A percentile compares a stretch with the other conserved stretches of the same genome.
Conservation (phyloP, 1,284 basidiomycete genomes). For the Cryptococcus maquisensis region DNA sequence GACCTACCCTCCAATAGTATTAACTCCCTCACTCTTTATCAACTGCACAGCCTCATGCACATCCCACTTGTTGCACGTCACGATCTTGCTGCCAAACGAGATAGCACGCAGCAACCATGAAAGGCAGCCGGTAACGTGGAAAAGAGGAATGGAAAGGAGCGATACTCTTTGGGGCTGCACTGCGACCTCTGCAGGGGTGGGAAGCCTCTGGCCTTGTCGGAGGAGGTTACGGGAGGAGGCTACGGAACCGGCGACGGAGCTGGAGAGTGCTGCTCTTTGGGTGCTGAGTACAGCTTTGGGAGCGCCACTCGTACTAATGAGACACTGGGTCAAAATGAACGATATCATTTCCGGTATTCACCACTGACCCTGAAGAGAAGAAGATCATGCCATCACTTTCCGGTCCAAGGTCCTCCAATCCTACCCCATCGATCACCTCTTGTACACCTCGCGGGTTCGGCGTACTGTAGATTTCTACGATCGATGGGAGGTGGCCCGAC, state of each 20-base stretch:
- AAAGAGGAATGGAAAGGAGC: conserved; percentile 42
- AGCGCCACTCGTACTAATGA: conserved; percentile 30
- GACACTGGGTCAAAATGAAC: background rate
- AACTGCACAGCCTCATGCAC: conserved; percentile 29
- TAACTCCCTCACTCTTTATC: conserved; percentile 30
- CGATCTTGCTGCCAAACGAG: conserved; percentile 36
- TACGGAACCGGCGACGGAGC: conserved; percentile 25
- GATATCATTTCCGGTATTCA: too few species aligned
- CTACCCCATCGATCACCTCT: conserved; percentile 6
- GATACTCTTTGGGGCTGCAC: conserved; percentile 25
- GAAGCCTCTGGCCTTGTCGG: conserved; percentile 27
- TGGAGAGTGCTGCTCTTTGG: conserved; percentile 37
- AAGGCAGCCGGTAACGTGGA: conserved; percentile 44
- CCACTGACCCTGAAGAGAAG: conserved; percentile 38
- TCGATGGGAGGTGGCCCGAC: conserved; percentile 1
- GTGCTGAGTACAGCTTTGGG: conserved; percentile 43
- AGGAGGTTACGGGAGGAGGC: conserved; percentile 34
- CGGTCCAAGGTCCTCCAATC: conserved; percentile 21
- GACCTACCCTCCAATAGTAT: conserved; percentile 39
- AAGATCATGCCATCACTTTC: conserved; percentile 45
- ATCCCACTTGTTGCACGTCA: conserved; percentile 36
- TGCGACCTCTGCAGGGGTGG: conserved; percentile 19
- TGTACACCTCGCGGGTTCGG: background rate
- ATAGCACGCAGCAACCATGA: conserved; percentile 40
- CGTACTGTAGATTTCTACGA: conserved; percentile 7